Evolutionary conservation across 495 filamentous ascomycete species (phyloP), one percentile per base, ranked within the genome.

Genomic region (Podospora fimiseda): DNA sequence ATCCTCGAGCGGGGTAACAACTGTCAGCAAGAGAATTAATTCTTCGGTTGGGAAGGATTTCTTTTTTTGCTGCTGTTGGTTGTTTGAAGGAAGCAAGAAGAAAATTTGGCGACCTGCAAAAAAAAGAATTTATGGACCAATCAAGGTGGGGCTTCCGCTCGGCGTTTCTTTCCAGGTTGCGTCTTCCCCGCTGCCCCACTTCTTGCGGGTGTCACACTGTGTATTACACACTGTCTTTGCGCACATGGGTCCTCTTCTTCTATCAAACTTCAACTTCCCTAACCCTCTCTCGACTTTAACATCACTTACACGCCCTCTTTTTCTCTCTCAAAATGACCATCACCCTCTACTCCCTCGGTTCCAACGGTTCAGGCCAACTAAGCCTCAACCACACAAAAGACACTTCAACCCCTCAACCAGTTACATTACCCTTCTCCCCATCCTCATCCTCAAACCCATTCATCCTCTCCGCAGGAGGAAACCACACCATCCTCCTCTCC

Each of bases 331-430:
- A 48, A 48, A 20, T 14, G 16, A 23, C 37, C 39, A 48, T 69
- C 15, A 57, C 64, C 43, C 72, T 96, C 40, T 89, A 83, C 63
- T 83, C 90, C n/a, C 82, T 96, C 57, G 93, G 93, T 30, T 96
- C 92, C 23, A 98, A 96, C 67, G 84, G 87, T 36, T 87, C 83
- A 6, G 88, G 89, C 48, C 93, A 98, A 64, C 79, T 98, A 33
- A 89, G 86, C 33, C 75, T 96, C 43, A 81, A 81, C 19, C 86
- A 91, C 67, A 75, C 69, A 41, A 76, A 89, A 53, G 90, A 95
- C 65, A 80, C 86, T 11, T 84, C 83, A 3, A 67, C 72, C 0
- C 89, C 90, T 3, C 78, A 83, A 43, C 69, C 62, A 51, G 88
- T 85, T 60, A 48, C 77, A 30, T 78, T 82, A 55, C 58, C 9